Evolutionary conservation across 1,284 basidiomycete genomes (phyloP).

Genomic region (Ustilago lituana): DNA sequence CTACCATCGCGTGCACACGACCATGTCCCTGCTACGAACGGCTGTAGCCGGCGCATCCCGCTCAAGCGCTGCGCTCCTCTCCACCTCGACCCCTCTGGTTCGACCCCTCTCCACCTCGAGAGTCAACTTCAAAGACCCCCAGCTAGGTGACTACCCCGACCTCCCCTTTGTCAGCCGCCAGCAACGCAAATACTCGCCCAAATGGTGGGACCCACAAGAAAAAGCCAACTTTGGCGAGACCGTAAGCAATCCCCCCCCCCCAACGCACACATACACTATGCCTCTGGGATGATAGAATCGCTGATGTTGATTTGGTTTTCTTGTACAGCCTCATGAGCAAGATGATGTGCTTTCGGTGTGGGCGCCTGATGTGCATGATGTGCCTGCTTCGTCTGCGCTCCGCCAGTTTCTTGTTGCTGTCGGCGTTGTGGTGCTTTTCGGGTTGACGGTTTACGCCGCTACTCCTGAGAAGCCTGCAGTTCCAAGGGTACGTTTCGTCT

Average conservation of each 20-base stretch:
- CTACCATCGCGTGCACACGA: not conserved
- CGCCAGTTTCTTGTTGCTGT: constrained; percentile 58
- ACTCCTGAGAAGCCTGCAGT: constrained; percentile 55
- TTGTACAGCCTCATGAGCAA: constrained; percentile 60
- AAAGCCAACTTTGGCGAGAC: constrained; percentile 66
- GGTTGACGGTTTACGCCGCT: constrained; percentile 52
- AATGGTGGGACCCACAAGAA: constrained; percentile 66
- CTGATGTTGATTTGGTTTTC: not conserved
- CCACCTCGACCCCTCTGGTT: constrained; percentile 12
- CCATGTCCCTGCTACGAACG: constrained; percentile 48
- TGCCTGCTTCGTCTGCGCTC: constrained; percentile 54
- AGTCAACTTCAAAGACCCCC: constrained; percentile 55
- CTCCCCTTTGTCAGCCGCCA: constrained; percentile 56
- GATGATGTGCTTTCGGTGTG: constrained; percentile 66
- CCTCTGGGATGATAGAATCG: no score
- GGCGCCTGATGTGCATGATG: constrained; percentile 64
- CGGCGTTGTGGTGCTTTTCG: constrained; percentile 45
- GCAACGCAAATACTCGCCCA: constrained; percentile 58
- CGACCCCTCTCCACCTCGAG: constrained; percentile 29
- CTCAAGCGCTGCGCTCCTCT: constrained; percentile 17
- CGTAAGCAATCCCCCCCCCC: constrained; percentile 26
- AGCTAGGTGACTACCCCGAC: constrained; percentile 66
- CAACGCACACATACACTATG: not conserved
- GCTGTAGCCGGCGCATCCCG: constrained; percentile 35
- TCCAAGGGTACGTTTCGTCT: constrained; percentile 49